Conservation (phyloP, 148 eudicot species). For the Silene conica region DNA sequence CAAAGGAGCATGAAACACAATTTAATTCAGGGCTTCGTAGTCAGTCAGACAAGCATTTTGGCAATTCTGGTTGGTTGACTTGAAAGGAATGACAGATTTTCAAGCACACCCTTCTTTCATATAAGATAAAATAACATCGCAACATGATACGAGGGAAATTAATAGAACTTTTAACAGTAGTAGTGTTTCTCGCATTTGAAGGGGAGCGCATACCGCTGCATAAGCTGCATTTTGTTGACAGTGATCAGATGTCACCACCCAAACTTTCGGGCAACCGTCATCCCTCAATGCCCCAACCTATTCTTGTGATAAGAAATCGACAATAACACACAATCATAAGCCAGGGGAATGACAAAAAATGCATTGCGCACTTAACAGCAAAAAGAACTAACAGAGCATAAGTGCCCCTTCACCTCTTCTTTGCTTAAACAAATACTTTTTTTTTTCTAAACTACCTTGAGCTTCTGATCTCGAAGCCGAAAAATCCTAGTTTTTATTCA, state of each 20-base stretch:
- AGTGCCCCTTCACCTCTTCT: background rate
- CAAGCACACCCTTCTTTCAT: background rate
- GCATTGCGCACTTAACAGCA: background rate
- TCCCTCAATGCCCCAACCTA: slow-evolving; percentile 87
- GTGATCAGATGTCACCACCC: slow-evolving; percentile 96
- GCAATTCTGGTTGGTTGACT: background rate
- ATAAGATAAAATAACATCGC: background rate
- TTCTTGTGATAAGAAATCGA: slow-evolving; percentile 13
- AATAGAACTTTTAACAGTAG: background rate
- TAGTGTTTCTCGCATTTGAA: background rate
- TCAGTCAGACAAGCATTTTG: background rate
- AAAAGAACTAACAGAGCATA: background rate
- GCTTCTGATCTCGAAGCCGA: background rate
- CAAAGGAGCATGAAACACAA: background rate
- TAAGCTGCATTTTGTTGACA: slow-evolving; percentile 80
- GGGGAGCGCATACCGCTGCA: slow-evolving; percentile 66
- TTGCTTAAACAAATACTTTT: background rate
- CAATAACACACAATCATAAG: background rate
- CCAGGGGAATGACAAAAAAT: background rate
- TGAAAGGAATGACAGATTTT: background rate
- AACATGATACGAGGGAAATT: background rate
- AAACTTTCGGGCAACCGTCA: slow-evolving; percentile 94
- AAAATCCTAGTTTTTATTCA: background rate
- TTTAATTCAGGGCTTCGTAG: background rate
- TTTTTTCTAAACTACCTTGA: background rate